Base-by-base conservation (phyloP, 768 basidiomycete species). In the Leccinum arenicola region DNA sequence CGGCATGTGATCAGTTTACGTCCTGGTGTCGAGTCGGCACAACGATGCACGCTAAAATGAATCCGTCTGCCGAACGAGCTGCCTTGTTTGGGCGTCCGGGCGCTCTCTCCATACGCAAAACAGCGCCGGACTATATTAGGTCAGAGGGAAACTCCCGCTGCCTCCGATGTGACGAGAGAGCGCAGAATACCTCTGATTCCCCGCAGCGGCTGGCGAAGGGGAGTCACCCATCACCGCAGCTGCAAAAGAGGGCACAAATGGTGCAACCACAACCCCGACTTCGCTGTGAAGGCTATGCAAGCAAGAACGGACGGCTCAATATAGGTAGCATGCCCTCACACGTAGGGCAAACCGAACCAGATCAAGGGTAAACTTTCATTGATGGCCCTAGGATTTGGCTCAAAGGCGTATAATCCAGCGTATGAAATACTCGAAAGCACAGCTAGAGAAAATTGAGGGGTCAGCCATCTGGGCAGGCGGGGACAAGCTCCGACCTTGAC, bases 1-100 rank as follows among this genome's bases (percentile, higher is more conserved):
- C 57, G 48, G 56, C 62, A 48, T 61, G 68, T 40, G 38, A n/a
- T 57, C 55, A 56, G 35, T 66, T 71, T 71, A 71, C 70, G 70
- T 72, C 61, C 52, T 29, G 40, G 36, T 52, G 54, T 55, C 57
- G 56, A 51, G 60, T 60, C 63, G 62, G 58, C 58, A 59, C 47
- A 49, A 61, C 23, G 47, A 52, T 53, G 43, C 35, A 36, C 17
- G 45, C 54, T 27, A 57, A 59, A 63, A 58, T 55, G 55, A 61
- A 61, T 40, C 49, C 14, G 31, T 55, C 60, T 58, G 35, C 60
- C 57, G 50, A 47, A 63, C 52, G 36, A 60, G 36, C 23, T 56
- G 47, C 61, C 54, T 56, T 45, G 27, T 27, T 25, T 12, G 35
- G 19, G 15, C 27, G 17, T 56, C 36, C 35, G n/a, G 40, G 48